phyloP scores from a whole-genome alignment of 441 rosid species.

The Gossypium davidsonii region DNA sequence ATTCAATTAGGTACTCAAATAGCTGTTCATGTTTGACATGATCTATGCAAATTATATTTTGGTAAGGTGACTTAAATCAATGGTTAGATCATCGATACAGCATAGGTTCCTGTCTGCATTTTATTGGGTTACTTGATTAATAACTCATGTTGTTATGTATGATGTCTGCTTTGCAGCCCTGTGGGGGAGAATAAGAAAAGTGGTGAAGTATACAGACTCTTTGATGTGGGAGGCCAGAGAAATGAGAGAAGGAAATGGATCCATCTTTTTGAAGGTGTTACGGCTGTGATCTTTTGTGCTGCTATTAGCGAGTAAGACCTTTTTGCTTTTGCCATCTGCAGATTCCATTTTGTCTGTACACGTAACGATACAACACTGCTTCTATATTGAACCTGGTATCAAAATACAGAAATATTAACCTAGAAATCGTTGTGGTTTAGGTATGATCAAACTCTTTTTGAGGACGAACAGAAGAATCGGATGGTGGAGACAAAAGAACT shows the following conservation, averaged over 20 bases:
- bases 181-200: slow-evolving; percentile 94
- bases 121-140: slow-evolving; percentile 3
- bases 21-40: neutral
- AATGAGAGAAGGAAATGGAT: slow-evolving; percentile 99
- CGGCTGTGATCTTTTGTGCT: slow-evolving; percentile 94
- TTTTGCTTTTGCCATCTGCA: slow-evolving; percentile 4
- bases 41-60: slow-evolving; percentile 1
- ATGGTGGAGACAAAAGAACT: slow-evolving; percentile 92
- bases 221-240: slow-evolving; percentile 96
- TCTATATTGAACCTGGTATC: neutral
- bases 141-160: slow-evolving; percentile 7
- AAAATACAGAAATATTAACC: neutral
- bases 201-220: slow-evolving; percentile 94
- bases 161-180: slow-evolving; percentile 55
- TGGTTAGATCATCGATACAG: neutral
- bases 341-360: neutral
- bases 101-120: neutral
- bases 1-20: neutral
- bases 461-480: slow-evolving; percentile 81
- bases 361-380: neutral
- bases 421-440: slow-evolving; percentile 28
- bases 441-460: slow-evolving; percentile 90
- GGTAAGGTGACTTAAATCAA: neutral
- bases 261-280: slow-evolving; percentile 96
- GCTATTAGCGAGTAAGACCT: slow-evolving; percentile 96